Evolutionary conservation across 169 alveolate genomes (phyloP).

Genomic region (Babesia sp.): DNA sequence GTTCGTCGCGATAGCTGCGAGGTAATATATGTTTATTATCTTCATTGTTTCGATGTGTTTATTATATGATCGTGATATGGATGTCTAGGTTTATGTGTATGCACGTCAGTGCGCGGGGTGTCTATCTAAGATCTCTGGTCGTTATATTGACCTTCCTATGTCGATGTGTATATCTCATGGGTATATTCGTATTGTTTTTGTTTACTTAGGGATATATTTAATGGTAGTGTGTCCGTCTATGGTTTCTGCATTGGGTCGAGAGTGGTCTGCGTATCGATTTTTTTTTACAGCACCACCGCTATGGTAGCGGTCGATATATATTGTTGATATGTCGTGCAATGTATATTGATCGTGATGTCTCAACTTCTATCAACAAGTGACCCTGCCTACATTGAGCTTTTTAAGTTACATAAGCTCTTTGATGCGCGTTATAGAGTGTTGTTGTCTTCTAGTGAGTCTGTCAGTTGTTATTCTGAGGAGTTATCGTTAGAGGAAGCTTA

Average conservation of each 20-base stretch:
- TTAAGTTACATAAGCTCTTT: slow-evolving; percentile 56
- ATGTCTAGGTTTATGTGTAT: slow-evolving; percentile 20
- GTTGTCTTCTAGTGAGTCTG: background rate
- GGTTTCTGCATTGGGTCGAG: no score
- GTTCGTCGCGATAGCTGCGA: background rate
- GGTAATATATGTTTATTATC: background rate
- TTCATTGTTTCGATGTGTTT: background rate
- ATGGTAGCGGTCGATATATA: no score
- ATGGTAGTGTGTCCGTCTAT: no score
- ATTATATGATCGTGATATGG: background rate
- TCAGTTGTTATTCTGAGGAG: background rate
- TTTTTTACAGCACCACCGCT: no score
- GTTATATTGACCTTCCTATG: no score
- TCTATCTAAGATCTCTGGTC: no score
- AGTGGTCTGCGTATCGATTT: no score
- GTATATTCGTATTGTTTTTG: no score
- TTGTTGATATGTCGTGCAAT: no score
- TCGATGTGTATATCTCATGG: no score
- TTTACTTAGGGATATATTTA: no score
- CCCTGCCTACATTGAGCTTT: slow-evolving; percentile 53
- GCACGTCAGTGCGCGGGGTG: slow-evolving; percentile 19
- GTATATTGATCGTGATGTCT: slow-evolving; percentile 9
- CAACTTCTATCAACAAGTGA: slow-evolving; percentile 15
- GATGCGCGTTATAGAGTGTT: slow-evolving; percentile 32
- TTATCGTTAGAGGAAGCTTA: slow-evolving; percentile 30